Conservation (phyloP, 495 filamentous ascomycete genomes). For the Tuber calosporum region DNA sequence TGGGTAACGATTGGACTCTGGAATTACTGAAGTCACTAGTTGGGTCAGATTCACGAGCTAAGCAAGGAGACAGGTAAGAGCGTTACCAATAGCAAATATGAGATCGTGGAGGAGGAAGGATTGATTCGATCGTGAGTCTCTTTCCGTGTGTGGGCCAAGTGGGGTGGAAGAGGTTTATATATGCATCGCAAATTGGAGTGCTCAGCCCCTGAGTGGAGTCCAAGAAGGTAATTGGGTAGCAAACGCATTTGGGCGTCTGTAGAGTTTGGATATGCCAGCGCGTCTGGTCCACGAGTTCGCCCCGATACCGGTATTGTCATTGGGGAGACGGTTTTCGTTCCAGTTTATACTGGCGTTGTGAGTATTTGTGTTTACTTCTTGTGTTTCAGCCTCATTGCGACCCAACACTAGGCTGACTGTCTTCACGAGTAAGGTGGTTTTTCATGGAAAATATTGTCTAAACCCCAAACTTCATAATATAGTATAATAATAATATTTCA, state of each 20-base stretch:
- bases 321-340: background rate
- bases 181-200: background rate
- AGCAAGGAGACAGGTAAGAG: background rate
- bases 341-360: background rate
- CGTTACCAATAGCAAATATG: background rate
- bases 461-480: background rate
- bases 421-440: background rate
- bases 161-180: conserved; percentile 3
- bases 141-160: background rate
- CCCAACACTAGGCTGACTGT: background rate
- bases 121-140: background rate
- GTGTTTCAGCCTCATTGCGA: background rate
- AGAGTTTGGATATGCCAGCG: background rate
- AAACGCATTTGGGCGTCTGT: background rate
- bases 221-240: background rate
- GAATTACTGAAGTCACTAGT: background rate
- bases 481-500: too few species aligned
- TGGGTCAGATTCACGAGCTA: background rate
- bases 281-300: background rate
- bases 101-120: background rate
- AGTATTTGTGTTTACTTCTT: background rate
- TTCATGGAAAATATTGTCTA: background rate
- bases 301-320: background rate
- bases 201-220: background rate
- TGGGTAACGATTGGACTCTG: background rate